A percentile compares a stretch with the other conserved stretches of the same genome.
Conservation (phyloP, 2,329 filamentous ascomycete genomes). For the Metarhizium robertsii region DNA sequence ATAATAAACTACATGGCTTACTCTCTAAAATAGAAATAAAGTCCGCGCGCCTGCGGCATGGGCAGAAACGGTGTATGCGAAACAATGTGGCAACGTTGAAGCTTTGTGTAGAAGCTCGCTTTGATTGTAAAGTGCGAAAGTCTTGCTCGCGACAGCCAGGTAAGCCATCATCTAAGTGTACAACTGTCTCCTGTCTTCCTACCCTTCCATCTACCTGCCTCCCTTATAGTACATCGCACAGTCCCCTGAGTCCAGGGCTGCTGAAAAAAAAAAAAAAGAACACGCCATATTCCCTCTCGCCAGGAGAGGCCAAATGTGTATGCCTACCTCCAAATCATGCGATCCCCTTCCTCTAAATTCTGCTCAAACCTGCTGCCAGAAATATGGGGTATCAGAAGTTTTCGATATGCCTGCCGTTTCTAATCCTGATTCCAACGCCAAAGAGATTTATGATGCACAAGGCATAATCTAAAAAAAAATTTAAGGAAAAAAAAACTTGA, state of each 20-base stretch:
- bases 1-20: too few relatives aligned
- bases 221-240: background rate
- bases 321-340: background rate
- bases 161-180: background rate
- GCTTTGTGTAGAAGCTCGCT: background rate
- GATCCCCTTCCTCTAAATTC: background rate
- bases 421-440: background rate
- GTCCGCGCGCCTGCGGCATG: too few relatives aligned
- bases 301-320: background rate
- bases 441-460: background rate
- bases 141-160: background rate
- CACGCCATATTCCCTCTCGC: background rate
- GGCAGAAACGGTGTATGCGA: background rate
- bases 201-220: background rate
- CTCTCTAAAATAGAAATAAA: too few relatives aligned
- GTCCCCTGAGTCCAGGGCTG: background rate
- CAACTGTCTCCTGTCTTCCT: background rate
- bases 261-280: too few relatives aligned
- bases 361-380: background rate
- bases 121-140: background rate
- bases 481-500: background rate
- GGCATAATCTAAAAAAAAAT: background rate
- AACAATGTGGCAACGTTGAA: background rate
- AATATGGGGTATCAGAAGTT: conserved; percentile 6
- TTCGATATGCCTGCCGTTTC: background rate